phyloP scores from a whole-genome alignment of 805 yeast species.

The Schizosaccharomyces osmophilus region DNA sequence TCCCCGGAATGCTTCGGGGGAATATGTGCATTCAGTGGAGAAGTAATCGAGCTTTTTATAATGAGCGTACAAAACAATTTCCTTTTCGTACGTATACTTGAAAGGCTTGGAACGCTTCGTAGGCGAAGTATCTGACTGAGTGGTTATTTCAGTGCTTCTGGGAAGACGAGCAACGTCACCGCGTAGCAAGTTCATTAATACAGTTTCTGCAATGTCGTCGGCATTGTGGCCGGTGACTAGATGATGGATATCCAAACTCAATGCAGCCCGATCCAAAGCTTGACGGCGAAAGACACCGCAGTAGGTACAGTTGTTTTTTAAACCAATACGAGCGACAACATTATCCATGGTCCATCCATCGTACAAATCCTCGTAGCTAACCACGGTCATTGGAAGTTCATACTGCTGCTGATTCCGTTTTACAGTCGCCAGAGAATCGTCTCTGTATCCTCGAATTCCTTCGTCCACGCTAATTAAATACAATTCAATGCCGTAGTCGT shows the following conservation, averaged over 20 bases:
- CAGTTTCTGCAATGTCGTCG: constrained; percentile 97
- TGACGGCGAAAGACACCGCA: constrained; percentile 95
- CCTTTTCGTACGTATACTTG: constrained; percentile 89
- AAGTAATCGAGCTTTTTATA: constrained; percentile 85
- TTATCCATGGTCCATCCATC: constrained; percentile 94
- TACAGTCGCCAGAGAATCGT: constrained; percentile 90
- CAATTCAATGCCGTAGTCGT: constrained; percentile 67
- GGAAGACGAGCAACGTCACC: constrained; percentile 93
- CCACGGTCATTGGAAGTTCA: constrained; percentile 50
- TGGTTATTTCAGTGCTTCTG: constrained; percentile 63
- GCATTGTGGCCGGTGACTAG: constrained; percentile 98
- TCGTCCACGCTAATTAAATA: constrained; percentile 77
- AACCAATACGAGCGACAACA: constrained; percentile 82
- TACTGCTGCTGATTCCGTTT: constrained; percentile 76
- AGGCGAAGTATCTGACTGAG: constrained; percentile 60
- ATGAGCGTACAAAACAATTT: constrained; percentile 89
- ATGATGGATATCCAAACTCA: constrained; percentile 58
- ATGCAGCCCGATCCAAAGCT: constrained; percentile 89
- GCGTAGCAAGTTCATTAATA: constrained; percentile 72
- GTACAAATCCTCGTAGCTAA: constrained; percentile 69
- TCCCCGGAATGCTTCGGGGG: constrained; percentile 96
- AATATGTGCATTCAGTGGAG: constrained; percentile 91
- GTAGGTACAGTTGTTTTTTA: constrained; percentile 82
- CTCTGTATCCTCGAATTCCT: constrained; percentile 91
- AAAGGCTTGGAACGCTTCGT: constrained; percentile 86